Conservation (phyloP, 2,329 filamentous ascomycete genomes). For the Exophiala lecanii-corni region DNA sequence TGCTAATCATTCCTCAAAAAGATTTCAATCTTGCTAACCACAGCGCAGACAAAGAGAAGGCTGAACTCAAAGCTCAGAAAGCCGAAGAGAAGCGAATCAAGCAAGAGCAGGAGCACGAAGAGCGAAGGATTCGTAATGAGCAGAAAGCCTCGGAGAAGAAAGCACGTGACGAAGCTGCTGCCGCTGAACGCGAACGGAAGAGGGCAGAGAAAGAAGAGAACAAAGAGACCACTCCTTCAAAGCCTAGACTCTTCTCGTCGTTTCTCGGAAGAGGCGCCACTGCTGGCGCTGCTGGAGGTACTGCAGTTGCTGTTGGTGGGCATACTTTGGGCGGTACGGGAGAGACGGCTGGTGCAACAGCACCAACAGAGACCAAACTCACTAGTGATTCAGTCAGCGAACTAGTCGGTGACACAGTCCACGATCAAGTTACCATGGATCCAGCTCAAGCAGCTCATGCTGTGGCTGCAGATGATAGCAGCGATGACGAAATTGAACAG, state of each 20-base stretch:
- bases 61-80: conserved; percentile 20
- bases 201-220: conserved; percentile 22
- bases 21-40: neutral
- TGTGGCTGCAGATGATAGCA: conserved; percentile 5
- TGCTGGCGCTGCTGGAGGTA: conserved; percentile 8
- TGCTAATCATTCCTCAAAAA: no score
- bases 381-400: conserved; percentile 7
- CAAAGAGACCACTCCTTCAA: conserved; percentile 12
- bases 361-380: neutral
- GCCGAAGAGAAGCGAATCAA: conserved; percentile 23
- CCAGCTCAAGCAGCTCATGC: conserved; percentile 12
- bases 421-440: conserved; percentile 19
- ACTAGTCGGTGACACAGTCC: conserved; percentile 9
- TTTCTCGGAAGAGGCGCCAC: conserved; percentile 15
- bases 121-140: conserved; percentile 15
- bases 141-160: conserved; percentile 23
- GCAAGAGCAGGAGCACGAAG: conserved; percentile 21
- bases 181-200: conserved; percentile 13
- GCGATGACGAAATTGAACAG: conserved; percentile 2
- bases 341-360: conserved; percentile 6
- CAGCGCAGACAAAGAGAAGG: conserved; percentile 23
- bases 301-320: conserved; percentile 8
- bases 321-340: conserved; percentile 7
- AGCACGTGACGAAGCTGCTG: conserved; percentile 15
- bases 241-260: conserved; percentile 11